Conservation (phyloP, 2,329 filamentous ascomycete species). For the Ascochyta pisi region DNA sequence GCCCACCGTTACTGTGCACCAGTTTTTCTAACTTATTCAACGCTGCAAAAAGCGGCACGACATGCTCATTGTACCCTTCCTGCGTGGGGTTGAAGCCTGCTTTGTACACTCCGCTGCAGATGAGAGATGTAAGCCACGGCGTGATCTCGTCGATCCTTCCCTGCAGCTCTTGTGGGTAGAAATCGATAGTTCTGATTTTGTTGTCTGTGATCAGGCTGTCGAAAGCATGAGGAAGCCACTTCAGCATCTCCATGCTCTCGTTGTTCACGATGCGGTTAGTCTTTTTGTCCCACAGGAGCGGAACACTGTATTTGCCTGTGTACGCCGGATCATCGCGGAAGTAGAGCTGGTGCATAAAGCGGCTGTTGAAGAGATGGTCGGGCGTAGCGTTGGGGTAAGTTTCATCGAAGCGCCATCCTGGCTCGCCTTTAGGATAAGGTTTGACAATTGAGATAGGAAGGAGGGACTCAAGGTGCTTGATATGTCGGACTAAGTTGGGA, state of each 20-base stretch:
- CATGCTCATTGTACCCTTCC: constrained; percentile 61
- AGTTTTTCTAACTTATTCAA: constrained; percentile 65
- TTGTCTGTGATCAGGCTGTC: constrained; percentile 56
- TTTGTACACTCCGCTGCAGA: constrained; percentile 68
- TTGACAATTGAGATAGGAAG: constrained; percentile 66
- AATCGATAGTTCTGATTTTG: constrained; percentile 50
- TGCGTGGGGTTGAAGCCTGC: constrained; percentile 66
- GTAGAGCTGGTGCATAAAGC: constrained; percentile 68
- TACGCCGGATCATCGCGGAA: constrained; percentile 67
- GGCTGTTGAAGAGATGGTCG: constrained; percentile 65
- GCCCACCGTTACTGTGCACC: constrained; percentile 56
- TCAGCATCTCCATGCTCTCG: constrained; percentile 65
- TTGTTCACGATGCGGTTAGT: constrained; percentile 65
- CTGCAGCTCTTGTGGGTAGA: constrained; percentile 61
- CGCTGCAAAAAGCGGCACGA: constrained; percentile 64
- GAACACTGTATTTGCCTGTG: constrained; percentile 67
- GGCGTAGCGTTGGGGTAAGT: constrained; percentile 65
- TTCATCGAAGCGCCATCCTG: constrained; percentile 67
- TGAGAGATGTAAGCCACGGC: constrained; percentile 62
- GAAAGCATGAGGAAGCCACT: constrained; percentile 65
- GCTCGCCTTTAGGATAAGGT: constrained; percentile 70
- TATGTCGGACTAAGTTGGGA: constrained; percentile 62
- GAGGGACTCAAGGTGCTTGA: constrained; percentile 63
- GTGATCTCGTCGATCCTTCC: constrained; percentile 60
- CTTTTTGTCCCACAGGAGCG: constrained; percentile 68